These are phyloP conservation scores for Gentiana dahurica DNA, from an alignment of 257 asterid species.

Conservation along the genomic window DNA sequence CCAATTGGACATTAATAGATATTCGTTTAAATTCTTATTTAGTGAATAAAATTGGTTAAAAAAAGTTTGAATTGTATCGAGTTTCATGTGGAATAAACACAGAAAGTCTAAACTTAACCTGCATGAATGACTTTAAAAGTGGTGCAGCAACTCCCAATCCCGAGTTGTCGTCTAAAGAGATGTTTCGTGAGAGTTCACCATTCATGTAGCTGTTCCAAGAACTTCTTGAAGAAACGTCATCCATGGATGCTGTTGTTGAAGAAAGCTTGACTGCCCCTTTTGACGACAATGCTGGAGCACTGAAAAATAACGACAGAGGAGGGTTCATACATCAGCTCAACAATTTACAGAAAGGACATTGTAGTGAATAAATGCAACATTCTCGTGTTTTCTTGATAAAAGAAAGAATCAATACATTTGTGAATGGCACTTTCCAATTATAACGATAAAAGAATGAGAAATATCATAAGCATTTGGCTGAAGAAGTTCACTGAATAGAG, in stretches of 20 bases:
- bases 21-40: too few relatives aligned
- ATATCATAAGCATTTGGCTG: background rate
- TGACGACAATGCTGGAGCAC: slow-evolving; percentile 91
- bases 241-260: slow-evolving; percentile 41
- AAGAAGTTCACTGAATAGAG: background rate
- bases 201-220: slow-evolving; percentile 63
- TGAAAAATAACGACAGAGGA: slow-evolving; percentile 16
- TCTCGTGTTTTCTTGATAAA: too few relatives aligned
- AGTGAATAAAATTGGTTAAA: too few relatives aligned
- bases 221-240: slow-evolving; percentile 72
- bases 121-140: slow-evolving; percentile 91
- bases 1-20: too few relatives aligned
- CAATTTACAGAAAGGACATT: background rate
- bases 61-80: too few relatives aligned
- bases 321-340: slow-evolving; percentile 2
- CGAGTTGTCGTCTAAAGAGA: slow-evolving; percentile 57
- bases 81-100: too few relatives aligned
- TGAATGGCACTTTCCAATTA: too few relatives aligned
- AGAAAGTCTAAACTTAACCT: slow-evolving; percentile 29
- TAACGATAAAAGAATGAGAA: too few relatives aligned
- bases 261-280: slow-evolving; percentile 52
- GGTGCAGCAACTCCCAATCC: slow-evolving; percentile 91
- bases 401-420: too few relatives aligned
- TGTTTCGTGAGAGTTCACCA: slow-evolving; percentile 59
- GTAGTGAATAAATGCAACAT: too few relatives aligned